Evolutionary conservation across 2,329 filamentous ascomycete species (phyloP).

Genomic region (Aspergillus vadensis): DNA sequence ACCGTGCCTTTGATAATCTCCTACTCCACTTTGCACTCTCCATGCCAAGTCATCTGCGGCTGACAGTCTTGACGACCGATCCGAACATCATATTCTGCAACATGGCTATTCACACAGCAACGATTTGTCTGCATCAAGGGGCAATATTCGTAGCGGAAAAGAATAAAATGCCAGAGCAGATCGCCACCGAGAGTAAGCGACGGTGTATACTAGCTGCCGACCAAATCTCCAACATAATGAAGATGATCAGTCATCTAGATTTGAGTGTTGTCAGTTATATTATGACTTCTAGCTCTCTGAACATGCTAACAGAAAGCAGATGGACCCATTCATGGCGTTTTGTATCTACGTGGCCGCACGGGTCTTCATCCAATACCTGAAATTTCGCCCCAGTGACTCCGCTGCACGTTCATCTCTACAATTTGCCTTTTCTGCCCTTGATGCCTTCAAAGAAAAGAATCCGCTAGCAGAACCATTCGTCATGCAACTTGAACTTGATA

Average conservation of each 20-base stretch:
- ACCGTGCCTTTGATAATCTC: slow-evolving; percentile 85
- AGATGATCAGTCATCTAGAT: slow-evolving; percentile 88
- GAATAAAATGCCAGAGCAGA: slow-evolving; percentile 72
- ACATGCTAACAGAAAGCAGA: slow-evolving; percentile 54
- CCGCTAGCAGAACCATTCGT: slow-evolving; percentile 93
- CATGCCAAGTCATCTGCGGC: slow-evolving; percentile 76
- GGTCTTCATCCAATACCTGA: slow-evolving; percentile 96
- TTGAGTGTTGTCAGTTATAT: slow-evolving; percentile 68
- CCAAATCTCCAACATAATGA: slow-evolving; percentile 93
- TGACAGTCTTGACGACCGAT: slow-evolving; percentile 73
- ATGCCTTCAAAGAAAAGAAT: slow-evolving; percentile 82
- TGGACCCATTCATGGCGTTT: slow-evolving; percentile 95
- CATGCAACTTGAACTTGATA: slow-evolving; percentile 87
- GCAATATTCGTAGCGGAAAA: slow-evolving; percentile 97
- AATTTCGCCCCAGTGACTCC: slow-evolving; percentile 82
- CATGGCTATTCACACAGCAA: slow-evolving; percentile 95
- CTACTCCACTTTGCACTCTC: slow-evolving; percentile 83
- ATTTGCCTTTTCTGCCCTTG: slow-evolving; percentile 88
- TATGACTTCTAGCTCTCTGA: not conserved
- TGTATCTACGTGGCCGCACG: slow-evolving; percentile 94
- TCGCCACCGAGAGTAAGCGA: slow-evolving; percentile 87
- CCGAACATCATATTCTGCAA: slow-evolving; percentile 91
- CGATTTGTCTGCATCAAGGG: slow-evolving; percentile 96
- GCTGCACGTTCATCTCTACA: slow-evolving; percentile 78
- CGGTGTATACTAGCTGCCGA: slow-evolving; percentile 91